A percentile compares a stretch with the other conserved stretches of the same genome.
phyloP scores from a whole-genome alignment of 1,139 yeast genomes.

The Hanseniaspora gamundiae region DNA sequence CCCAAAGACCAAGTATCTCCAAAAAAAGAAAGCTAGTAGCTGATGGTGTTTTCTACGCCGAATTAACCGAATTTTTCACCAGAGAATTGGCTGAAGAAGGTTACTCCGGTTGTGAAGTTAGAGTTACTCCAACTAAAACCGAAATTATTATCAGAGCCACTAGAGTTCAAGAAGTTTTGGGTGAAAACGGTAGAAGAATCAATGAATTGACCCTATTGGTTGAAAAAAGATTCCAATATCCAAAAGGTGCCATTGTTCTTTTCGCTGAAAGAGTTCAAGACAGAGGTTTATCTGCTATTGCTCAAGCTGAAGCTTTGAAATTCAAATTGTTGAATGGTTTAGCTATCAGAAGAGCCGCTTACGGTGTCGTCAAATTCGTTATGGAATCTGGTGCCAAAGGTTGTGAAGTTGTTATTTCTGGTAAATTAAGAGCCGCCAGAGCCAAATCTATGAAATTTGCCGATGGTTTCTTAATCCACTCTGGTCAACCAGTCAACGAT shows the following conservation, averaged over 20 bases:
- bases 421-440: constrained; percentile 99
- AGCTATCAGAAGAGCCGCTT: constrained; percentile 99
- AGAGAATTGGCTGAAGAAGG: constrained; percentile 99
- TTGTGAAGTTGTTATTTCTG: constrained; percentile 98
- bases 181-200: constrained; percentile 99
- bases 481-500: constrained; percentile 99
- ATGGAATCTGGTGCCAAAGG: constrained; percentile 99
- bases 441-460: constrained; percentile 99
- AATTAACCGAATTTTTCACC: constrained; percentile 99
- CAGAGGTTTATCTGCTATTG: constrained; percentile 99
- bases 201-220: constrained; percentile 96
- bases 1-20: constrained; percentile 34
- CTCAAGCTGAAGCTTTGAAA: constrained; percentile 98
- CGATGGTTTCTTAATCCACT: constrained; percentile 99
- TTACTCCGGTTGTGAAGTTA: constrained; percentile 99
- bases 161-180: constrained; percentile 97
- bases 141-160: constrained; percentile 98
- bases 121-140: constrained; percentile 96
- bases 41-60: constrained; percentile 99
- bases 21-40: constrained; percentile 90
- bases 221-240: constrained; percentile 97
- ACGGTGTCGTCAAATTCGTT: constrained; percentile 99
- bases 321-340: constrained; percentile 97
- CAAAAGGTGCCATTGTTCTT: constrained; percentile 87
- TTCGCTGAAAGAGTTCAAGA: constrained; percentile 99